Conservation (phyloP, 2,329 filamentous ascomycete species). For the Penicillium nordicum region DNA sequence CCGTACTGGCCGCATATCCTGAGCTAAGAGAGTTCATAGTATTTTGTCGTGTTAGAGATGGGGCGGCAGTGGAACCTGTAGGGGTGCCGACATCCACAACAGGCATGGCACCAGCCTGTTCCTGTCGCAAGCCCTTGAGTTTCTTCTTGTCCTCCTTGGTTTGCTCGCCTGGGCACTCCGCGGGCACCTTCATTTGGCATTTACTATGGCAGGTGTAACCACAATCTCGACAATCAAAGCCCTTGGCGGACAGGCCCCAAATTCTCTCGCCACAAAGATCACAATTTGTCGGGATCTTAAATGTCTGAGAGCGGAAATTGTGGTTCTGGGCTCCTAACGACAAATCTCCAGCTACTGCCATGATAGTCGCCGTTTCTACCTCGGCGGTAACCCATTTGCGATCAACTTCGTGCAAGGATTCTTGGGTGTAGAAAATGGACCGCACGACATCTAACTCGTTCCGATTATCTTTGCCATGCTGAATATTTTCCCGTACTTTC, state of each 20-base stretch:
- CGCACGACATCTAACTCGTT: slow-evolving; percentile 84
- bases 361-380: slow-evolving; percentile 89
- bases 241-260: slow-evolving; percentile 95
- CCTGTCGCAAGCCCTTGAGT: slow-evolving; percentile 80
- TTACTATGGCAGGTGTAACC: slow-evolving; percentile 98
- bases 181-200: slow-evolving; percentile 97
- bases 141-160: slow-evolving; percentile 95
- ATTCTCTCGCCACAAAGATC: slow-evolving; percentile 95
- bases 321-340: slow-evolving; percentile 91
- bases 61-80: slow-evolving; percentile 55
- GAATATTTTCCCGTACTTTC: slow-evolving; percentile 68
- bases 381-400: slow-evolving; percentile 82
- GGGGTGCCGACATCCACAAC: slow-evolving; percentile 36
- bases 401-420: slow-evolving; percentile 79
- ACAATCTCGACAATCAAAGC: slow-evolving; percentile 92
- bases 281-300: slow-evolving; percentile 98
- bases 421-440: slow-evolving; percentile 78
- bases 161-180: slow-evolving; percentile 90
- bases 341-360: slow-evolving; percentile 84
- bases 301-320: slow-evolving; percentile 97
- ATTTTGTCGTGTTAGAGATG: slow-evolving; percentile 71
- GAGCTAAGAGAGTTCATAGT: slow-evolving; percentile 90
- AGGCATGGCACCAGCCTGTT: slow-evolving; percentile 62
- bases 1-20: slow-evolving; percentile 75
- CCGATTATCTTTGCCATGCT: slow-evolving; percentile 80